These are phyloP conservation scores for Rhipidocladum racemiflorum DNA, from an alignment of 176 grass and related monocot species.

Conservation along the genomic window DNA sequence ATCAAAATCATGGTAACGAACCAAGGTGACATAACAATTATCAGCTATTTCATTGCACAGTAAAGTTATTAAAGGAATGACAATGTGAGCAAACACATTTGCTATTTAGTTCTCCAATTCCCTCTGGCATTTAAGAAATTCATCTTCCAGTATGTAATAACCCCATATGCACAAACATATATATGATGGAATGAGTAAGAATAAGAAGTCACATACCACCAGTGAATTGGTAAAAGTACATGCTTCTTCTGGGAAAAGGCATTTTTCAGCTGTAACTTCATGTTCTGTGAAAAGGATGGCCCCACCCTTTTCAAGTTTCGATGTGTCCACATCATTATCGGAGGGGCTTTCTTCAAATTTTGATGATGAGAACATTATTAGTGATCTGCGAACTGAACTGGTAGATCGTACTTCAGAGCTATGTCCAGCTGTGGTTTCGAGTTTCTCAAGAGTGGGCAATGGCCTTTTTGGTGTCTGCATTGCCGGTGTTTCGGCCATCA, in stretches of 20 bases:
- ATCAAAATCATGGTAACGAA: neutral
- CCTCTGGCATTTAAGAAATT: neutral
- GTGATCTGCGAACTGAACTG: constrained; percentile 73
- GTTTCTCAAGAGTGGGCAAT: constrained; percentile 59
- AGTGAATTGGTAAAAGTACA: neutral
- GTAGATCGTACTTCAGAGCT: constrained; percentile 53
- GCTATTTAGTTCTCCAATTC: neutral
- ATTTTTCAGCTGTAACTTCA: constrained; percentile 28
- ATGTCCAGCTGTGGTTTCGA: constrained; percentile 32
- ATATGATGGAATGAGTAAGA: neutral
- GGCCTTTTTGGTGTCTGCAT: constrained; percentile 70
- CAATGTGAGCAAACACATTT: neutral
- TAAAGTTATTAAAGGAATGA: neutral
- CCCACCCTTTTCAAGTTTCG: constrained; percentile 16
- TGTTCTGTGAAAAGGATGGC: neutral
- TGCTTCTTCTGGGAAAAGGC: constrained; percentile 41
- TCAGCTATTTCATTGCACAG: constrained; percentile 1
- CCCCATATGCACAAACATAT: neutral
- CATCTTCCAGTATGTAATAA: neutral
- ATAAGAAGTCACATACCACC: constrained; percentile 36
- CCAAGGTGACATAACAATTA: neutral
- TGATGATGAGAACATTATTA: constrained; percentile 55
- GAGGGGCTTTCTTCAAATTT: constrained; percentile 37
- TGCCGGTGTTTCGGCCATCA: constrained; percentile 51
- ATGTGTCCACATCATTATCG: constrained; percentile 16